These are phyloP conservation scores for Globisporangium polare DNA, from an alignment of 352 stramenopile species.

Conservation along the genomic window DNA sequence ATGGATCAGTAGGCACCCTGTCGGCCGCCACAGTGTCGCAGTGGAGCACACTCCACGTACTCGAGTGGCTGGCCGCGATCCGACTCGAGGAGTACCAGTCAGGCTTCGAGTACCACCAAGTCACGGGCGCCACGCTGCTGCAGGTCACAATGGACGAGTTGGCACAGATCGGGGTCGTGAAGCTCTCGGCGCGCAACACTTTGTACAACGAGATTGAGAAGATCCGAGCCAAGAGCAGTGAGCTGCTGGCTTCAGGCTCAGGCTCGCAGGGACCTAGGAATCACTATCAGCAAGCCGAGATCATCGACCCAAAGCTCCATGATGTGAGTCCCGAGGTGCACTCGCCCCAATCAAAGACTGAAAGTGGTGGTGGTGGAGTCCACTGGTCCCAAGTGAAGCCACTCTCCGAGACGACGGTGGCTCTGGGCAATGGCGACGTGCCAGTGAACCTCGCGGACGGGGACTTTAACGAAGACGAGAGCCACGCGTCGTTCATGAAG, in stretches of 20 bases:
- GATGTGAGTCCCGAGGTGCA: constrained; percentile 30
- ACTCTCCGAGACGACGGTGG: constrained; percentile 31
- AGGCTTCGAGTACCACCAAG: constrained; percentile 76
- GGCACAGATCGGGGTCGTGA: constrained; percentile 44
- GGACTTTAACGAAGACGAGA: constrained; percentile 67
- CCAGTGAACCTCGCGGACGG: constrained; percentile 75
- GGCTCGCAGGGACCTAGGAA: background rate
- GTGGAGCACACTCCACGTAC: constrained; percentile 56
- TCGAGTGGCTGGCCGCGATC: constrained; percentile 59
- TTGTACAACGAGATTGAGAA: constrained; percentile 53
- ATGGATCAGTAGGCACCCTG: constrained; percentile 12
- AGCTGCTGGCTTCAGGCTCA: background rate
- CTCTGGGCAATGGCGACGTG: constrained; percentile 18
- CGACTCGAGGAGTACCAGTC: constrained; percentile 59
- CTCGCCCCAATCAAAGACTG: constrained; percentile 18
- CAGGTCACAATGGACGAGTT: constrained; percentile 41
- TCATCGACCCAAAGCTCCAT: constrained; percentile 60
- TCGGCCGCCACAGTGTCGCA: constrained; percentile 36
- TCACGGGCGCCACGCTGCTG: constrained; percentile 51
- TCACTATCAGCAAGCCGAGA: constrained; percentile 19
- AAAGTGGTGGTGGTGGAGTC: background rate
- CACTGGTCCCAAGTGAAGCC: constrained; percentile 78
- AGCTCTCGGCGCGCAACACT: constrained; percentile 53
- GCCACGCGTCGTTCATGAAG: constrained; percentile 78
- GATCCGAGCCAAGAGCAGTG: constrained; percentile 25